Evolutionary conservation across 768 basidiomycete genomes (phyloP).

Genomic region (Xanthoconium stramineum): DNA sequence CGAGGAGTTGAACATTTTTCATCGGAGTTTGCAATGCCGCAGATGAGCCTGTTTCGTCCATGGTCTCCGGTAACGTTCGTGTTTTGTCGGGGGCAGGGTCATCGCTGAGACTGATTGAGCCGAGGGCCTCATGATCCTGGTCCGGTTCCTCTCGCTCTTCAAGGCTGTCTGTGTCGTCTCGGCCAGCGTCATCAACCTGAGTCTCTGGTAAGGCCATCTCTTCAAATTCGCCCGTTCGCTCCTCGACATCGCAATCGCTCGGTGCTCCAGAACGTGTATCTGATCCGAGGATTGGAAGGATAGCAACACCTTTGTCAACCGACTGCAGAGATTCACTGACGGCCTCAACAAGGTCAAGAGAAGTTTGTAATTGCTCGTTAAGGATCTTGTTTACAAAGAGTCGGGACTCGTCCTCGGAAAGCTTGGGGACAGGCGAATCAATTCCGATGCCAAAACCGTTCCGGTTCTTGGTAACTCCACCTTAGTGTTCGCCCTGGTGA

Average conservation of each 20-base stretch:
- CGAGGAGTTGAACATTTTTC: slow-evolving; percentile 1
- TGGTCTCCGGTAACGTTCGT: neutral
- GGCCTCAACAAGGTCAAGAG: neutral
- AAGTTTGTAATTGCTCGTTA: neutral
- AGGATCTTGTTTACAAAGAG: neutral
- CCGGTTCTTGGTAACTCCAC: neutral
- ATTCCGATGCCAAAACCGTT: neutral
- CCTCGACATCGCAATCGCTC: neutral
- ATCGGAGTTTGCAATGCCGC: neutral
- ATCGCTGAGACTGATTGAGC: neutral
- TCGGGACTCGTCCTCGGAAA: neutral
- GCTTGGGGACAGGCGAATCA: neutral
- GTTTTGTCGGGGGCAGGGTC: neutral
- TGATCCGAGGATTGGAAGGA: neutral
- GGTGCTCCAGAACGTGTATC: neutral
- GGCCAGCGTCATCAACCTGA: neutral
- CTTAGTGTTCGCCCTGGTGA: neutral
- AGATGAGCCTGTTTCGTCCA: neutral
- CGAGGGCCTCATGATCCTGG: neutral
- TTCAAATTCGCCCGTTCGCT: neutral
- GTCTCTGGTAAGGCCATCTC: neutral
- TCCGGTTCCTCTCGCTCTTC: neutral
- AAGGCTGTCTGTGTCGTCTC: neutral
- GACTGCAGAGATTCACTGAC: neutral
- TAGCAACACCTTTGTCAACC: neutral